A percentile compares a stretch with the other conserved stretches of the same genome.
Conservation (phyloP, 306 rosid species). For the Cucumis melo region DNA sequence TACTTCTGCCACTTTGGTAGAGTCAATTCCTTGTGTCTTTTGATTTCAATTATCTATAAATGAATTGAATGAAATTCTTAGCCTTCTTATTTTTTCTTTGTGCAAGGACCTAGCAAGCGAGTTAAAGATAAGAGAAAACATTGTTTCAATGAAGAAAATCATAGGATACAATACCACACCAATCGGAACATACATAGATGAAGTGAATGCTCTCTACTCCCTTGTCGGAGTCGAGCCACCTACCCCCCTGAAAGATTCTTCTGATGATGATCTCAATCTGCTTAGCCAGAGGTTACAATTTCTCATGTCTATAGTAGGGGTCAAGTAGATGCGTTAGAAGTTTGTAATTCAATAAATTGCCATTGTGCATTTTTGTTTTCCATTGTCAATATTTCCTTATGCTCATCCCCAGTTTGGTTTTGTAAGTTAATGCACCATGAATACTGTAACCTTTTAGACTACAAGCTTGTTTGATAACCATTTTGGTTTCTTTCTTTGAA, state of each 20-base stretch:
- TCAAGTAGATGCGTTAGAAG: slow-evolving; percentile 12
- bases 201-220: slow-evolving; percentile 57
- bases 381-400: not conserved
- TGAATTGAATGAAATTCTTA: not conserved
- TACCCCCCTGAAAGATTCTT: slow-evolving; percentile 11
- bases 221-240: slow-evolving; percentile 69
- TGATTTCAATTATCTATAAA: not conserved
- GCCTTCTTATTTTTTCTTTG: not conserved
- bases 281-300: slow-evolving; percentile 34
- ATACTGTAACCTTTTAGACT: no score
- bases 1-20: not conserved
- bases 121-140: slow-evolving; percentile 35
- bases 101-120: slow-evolving; percentile 29
- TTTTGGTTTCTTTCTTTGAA: no score
- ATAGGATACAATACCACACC: slow-evolving; percentile 40
- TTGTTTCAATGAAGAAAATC: slow-evolving; percentile 29
- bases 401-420: not conserved
- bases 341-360: not conserved
- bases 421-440: not conserved
- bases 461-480: no score
- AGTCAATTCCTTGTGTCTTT: not conserved
- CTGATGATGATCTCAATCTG: slow-evolving; percentile 15
- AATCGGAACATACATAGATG: slow-evolving; percentile 35
- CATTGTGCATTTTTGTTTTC: not conserved
- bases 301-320: slow-evolving; percentile 75